phyloP scores from a whole-genome alignment of 257 asterid genomes.

The Cordia subcordata region DNA sequence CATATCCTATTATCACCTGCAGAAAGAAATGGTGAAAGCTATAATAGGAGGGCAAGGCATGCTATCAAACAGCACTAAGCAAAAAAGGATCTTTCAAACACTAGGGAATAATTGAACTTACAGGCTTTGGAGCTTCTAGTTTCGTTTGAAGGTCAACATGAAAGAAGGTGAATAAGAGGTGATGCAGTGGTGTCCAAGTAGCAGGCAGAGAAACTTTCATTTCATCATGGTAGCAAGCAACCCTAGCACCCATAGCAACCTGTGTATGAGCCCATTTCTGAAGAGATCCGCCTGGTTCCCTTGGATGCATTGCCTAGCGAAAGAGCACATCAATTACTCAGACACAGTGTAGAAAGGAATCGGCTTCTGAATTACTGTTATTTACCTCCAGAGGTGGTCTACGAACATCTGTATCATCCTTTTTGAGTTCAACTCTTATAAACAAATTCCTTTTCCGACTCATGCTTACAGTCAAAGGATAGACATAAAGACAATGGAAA shows the following conservation, averaged over 20 bases:
- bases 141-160: constrained; percentile 97
- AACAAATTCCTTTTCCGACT: constrained; percentile 92
- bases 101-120: constrained; percentile 32
- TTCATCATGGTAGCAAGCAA: constrained; percentile 96
- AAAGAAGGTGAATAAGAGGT: constrained; percentile 89
- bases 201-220: constrained; percentile 93
- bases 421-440: constrained; percentile 86
- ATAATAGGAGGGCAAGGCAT: constrained; percentile 19
- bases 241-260: constrained; percentile 91
- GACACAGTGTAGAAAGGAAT: constrained; percentile 25
- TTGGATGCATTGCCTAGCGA: constrained; percentile 84
- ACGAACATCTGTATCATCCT: constrained; percentile 80
- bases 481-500: constrained; percentile 95
- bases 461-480: constrained; percentile 87
- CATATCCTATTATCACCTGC: constrained; percentile 96
- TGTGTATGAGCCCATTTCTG: constrained; percentile 85
- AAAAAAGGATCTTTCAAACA: constrained; percentile 7
- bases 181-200: constrained; percentile 90
- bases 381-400: constrained; percentile 83
- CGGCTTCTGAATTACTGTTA: constrained; percentile 22
- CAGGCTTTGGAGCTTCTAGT: constrained; percentile 96
- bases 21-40: constrained; percentile 22
- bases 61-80: constrained; percentile 9
- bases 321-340: constrained; percentile 16
- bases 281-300: constrained; percentile 70